Evolutionary conservation across 768 basidiomycete genomes (phyloP), one percentile per base, ranked within the genome.

Genomic region (Tylopilus felleus): DNA sequence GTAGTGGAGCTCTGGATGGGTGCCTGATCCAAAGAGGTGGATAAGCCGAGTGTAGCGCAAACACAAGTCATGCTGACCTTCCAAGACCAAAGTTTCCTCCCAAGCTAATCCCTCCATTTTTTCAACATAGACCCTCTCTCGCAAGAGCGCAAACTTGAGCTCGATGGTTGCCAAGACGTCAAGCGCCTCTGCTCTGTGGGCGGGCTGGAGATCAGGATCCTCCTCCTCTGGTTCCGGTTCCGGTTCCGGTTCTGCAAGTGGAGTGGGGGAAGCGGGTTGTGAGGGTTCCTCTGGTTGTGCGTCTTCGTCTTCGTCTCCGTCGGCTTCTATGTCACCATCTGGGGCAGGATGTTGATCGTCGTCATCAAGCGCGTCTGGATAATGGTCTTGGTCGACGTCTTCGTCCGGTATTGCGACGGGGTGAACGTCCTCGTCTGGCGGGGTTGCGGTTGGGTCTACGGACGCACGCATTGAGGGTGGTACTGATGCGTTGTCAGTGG

Each of bases 71-170:
- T 21, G 74, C 84, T 61, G 60, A 93, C 94, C 90, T 40, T 86
- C 80, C 27, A 81, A 75, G 22, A 98, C 79, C 62, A 94, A 75
- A 14, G 80, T 74, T 65, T 98, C 93, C 70, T 98, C 96, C 82
- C 86, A 88, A 31, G 90, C 87, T 8, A 96, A 74, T 5, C 82
- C 84, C 38, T 93, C 90, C 92, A 98, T 93, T 68, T 94, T 90
- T 73, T 98, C 96, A 19, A 98, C 78, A 68, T 95, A 98, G 16
- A 98, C 77, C 47, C 84, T 77, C 67, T 98, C 94, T 44, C 96
- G 74, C 52, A 98, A 70, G 29, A 88, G 72, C 0, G 95, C 94
- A 70, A 94, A 97, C 64, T 90, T 92, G 71, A 98, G 83, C 66
- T 99, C 96, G 61, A 99, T 95, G 42, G 77, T 80, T 4, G 95